Base-by-base conservation (phyloP, 1,284 basidiomycete species). In the Pyrrhoderma noxium region DNA sequence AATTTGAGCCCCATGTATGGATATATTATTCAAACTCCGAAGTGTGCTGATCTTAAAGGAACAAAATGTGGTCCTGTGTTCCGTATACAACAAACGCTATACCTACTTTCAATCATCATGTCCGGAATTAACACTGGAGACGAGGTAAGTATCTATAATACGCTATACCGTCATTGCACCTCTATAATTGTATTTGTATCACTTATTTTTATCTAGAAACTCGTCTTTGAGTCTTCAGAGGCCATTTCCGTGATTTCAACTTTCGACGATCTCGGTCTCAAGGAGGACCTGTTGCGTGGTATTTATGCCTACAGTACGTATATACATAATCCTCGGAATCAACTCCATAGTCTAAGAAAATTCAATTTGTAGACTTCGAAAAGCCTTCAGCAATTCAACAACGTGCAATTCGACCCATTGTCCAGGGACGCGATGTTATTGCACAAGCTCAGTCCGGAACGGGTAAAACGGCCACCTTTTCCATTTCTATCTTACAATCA, bases 391-490 rank as follows among this genome's bases (percentile, higher is more conserved):
- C 95, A 47, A 99, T 99, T 65, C 95, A 99, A 72, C 94, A 98
- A 70, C 86, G 95, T 60, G 95, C 95, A 25, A 98, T 99, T 67
- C 72, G 94, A 44, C 95, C 95, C 51, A 95, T 99, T 64, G 93
- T 83, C 47, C 88, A 93, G 70, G 92, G 92, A 18, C 84, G 93
- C 58, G 94, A 98, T 75, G 94, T 97, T 56, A 97, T 96, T 67
- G 93, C 93, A 11, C 95, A 99, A 73, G 96, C 96, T 16, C 96
- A 99, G 71, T 98, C 95, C 22, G 96, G 96, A 65, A 99, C 96
- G 22, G 96, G 96, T 78, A 99, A 99, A 87, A 99, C 96, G 2
- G 96, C 96, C 5, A 99, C 96, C 3, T 99, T 93, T 70, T 91
- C 90, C 59, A 94, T 95, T 63, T 88, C 91, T 59, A 89, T 92